Percentiles rank a stretch among this genome's conserved stretches.
These are phyloP conservation scores for Aspergillus latus DNA, from an alignment of 2,329 filamentous ascomycete species.

Conservation along the genomic window DNA sequence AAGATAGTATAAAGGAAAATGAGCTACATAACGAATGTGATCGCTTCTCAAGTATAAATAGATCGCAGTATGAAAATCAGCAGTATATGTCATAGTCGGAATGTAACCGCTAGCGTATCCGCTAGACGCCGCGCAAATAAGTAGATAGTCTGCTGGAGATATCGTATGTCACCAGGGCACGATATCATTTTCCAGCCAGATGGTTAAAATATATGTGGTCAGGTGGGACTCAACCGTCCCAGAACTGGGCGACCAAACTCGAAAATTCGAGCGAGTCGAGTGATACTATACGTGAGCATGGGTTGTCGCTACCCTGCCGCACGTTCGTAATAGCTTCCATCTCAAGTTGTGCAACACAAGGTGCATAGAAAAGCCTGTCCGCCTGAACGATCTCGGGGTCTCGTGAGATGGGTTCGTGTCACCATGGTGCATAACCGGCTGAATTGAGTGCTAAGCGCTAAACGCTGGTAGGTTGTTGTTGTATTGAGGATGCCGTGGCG, in stretches of 20 bases:
- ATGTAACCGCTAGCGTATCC: background rate
- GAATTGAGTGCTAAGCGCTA: background rate
- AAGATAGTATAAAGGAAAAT: background rate
- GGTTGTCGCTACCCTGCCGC: background rate
- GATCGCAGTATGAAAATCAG: background rate
- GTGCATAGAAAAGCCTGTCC: background rate
- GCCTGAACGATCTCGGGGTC: background rate
- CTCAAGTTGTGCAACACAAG: background rate
- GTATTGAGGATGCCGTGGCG: background rate
- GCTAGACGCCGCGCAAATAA: background rate
- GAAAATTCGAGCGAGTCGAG: background rate
- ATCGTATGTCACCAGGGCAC: background rate
- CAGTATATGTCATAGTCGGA: background rate
- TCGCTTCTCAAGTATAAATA: background rate
- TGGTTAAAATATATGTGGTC: background rate
- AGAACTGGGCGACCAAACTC: no score
- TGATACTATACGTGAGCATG: no score
- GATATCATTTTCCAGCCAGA: background rate
- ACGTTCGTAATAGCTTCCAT: background rate
- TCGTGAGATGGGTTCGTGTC: slow-evolving; percentile 1
- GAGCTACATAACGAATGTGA: background rate
- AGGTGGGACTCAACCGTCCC: no score
- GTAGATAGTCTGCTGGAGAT: background rate
- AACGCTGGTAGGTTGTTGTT: background rate
- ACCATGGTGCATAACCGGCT: background rate